phyloP scores from a whole-genome alignment of 306 rosid genomes.

The Notholithocarpus densiflorus region DNA sequence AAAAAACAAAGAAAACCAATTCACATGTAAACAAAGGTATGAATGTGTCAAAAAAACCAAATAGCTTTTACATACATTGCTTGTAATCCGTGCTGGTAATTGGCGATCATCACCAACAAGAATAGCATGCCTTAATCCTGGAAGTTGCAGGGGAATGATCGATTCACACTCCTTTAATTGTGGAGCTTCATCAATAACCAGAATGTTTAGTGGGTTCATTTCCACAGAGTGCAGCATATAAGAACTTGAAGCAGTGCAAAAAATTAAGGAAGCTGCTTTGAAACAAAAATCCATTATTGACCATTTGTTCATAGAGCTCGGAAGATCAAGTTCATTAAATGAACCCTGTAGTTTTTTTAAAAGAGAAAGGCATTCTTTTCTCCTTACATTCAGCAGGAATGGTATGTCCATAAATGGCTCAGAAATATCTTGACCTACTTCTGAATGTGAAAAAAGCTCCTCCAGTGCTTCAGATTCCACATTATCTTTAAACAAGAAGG shows the following conservation, averaged over 20 bases:
- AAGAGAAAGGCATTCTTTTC: slow-evolving; percentile 42
- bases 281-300: slow-evolving; percentile 47
- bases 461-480: slow-evolving; percentile 37
- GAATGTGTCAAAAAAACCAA: neutral
- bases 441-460: slow-evolving; percentile 33
- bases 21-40: neutral
- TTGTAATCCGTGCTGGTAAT: slow-evolving; percentile 63
- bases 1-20: neutral
- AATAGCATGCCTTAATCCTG: slow-evolving; percentile 46
- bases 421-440: slow-evolving; percentile 8
- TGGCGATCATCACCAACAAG: slow-evolving; percentile 83
- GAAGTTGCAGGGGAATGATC: slow-evolving; percentile 59
- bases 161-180: slow-evolving; percentile 80
- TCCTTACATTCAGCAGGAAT: slow-evolving; percentile 20
- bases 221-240: slow-evolving; percentile 38
- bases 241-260: slow-evolving; percentile 72
- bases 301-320: slow-evolving; percentile 16
- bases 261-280: slow-evolving; percentile 52
- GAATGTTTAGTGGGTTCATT: slow-evolving; percentile 41
- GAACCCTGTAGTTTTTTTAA: slow-evolving; percentile 36
- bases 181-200: slow-evolving; percentile 83
- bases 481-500: slow-evolving; percentile 29
- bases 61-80: slow-evolving; percentile 42
- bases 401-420: neutral
- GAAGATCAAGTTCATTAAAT: slow-evolving; percentile 42